phyloP scores from a whole-genome alignment of 345 rosid genomes.

The Triadica sebifera region DNA sequence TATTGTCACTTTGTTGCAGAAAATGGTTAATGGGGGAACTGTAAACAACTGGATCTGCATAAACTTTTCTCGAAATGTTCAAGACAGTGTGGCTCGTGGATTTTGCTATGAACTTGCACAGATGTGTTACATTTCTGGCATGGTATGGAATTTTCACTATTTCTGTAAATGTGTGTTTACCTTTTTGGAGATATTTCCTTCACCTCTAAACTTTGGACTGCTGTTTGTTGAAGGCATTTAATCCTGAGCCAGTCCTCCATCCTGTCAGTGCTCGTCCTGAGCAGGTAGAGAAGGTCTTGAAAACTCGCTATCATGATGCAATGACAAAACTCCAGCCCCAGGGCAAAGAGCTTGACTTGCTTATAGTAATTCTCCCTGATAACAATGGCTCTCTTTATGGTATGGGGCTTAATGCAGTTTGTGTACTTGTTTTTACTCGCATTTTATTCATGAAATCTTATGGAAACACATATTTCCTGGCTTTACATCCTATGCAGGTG shows the following conservation, averaged over 20 bases:
- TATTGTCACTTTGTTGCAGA: conserved; percentile 46
- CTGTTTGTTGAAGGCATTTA: conserved; percentile 53
- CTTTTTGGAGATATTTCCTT: not conserved
- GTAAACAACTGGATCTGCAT: conserved; percentile 90
- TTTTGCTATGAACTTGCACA: conserved; percentile 93
- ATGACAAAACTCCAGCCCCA: conserved; percentile 53
- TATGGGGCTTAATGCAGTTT: conserved; percentile 25
- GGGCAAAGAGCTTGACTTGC: conserved; percentile 85
- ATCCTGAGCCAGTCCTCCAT: conserved; percentile 74
- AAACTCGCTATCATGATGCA: conserved; percentile 83
- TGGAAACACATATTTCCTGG: not conserved
- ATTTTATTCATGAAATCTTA: not conserved
- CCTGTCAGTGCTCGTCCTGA: conserved; percentile 74
- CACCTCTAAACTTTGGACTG: conserved; percentile 10
- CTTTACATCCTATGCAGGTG: conserved; percentile 53
- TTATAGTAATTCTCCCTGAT: conserved; percentile 93
- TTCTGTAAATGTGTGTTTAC: not conserved
- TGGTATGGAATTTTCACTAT: conserved; percentile 46
- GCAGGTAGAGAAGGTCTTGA: conserved; percentile 80
- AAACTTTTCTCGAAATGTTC: conserved; percentile 79
- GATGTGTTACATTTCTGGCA: conserved; percentile 89
- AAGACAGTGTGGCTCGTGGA: conserved; percentile 63
- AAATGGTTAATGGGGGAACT: conserved; percentile 98
- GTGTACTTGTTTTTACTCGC: not conserved
- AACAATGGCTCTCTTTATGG: conserved; percentile 97